Conservation (phyloP, 2,329 filamentous ascomycete species). For the Paecilomyces variotii region DNA sequence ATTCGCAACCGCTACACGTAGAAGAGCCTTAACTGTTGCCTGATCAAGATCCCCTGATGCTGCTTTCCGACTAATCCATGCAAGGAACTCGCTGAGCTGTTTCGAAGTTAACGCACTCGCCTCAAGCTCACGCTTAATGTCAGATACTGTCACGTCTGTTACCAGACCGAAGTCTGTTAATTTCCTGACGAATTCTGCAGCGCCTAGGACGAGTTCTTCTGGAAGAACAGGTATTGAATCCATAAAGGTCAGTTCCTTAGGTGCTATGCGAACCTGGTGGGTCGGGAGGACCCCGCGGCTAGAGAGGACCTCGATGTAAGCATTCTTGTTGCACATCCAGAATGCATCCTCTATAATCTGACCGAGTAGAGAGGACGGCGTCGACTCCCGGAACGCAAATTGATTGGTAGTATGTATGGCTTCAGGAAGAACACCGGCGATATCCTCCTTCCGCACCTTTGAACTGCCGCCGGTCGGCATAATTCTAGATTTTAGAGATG, state of each 20-base stretch:
- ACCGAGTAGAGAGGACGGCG: conserved; percentile 74
- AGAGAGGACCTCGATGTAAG: conserved; percentile 80
- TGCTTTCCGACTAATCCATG: conserved; percentile 71
- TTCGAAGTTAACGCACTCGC: conserved; percentile 69
- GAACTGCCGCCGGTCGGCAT: conserved; percentile 27
- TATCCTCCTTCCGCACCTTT: conserved; percentile 55
- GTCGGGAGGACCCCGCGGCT: conserved; percentile 82
- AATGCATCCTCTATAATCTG: conserved; percentile 90
- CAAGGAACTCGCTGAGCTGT: conserved; percentile 75
- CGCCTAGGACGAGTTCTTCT: conserved; percentile 60
- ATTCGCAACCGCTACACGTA: conserved; percentile 60
- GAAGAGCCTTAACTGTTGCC: conserved; percentile 57
- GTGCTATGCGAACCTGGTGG: conserved; percentile 69
- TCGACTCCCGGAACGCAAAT: conserved; percentile 83
- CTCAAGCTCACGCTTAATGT: conserved; percentile 77
- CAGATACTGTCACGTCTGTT: conserved; percentile 76
- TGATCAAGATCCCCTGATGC: conserved; percentile 64
- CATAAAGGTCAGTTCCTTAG: conserved; percentile 66
- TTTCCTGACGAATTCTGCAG: conserved; percentile 67
- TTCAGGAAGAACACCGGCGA: conserved; percentile 64
- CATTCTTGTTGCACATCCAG: conserved; percentile 80
- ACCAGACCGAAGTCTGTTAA: conserved; percentile 78
- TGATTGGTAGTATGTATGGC: conserved; percentile 78
- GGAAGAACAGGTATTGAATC: conserved; percentile 82
- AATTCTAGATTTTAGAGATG: conserved; percentile 59